Base-by-base conservation (phyloP, 208 protist species). In the Crithidia acanthocephali region DNA sequence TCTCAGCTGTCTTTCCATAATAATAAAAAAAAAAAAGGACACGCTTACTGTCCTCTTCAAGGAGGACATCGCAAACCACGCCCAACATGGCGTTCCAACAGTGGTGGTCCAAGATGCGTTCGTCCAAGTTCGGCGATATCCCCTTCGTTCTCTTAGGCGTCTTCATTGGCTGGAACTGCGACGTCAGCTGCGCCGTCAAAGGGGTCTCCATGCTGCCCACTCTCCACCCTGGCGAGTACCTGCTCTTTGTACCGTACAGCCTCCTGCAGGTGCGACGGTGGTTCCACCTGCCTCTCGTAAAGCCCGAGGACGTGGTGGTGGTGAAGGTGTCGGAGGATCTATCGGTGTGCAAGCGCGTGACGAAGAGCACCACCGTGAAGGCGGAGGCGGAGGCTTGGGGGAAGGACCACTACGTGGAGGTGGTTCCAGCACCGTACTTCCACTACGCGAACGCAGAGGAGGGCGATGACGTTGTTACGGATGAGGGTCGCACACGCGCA, bases 261-360 rank as follows among this genome's bases (percentile, higher is more conserved):
- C 20, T 92, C 0, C 68, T 91, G 18, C 35, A 65, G 27, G 4
- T 80, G 20, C 74, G 79, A 7, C 47, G 37, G 18, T 72, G 80
- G 57, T 77, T 87, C 50, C 23, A 51, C 22, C 33, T 37, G 0
- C 70, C 68, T 0, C 32, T 89, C n/a, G 80, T 90, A 5, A 68
- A 80, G 15, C 65, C 62, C 10, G 76, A 76, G 3, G 85, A 92
- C 69, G 83, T 93, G 2, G 86, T 92, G 7, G 77, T 95, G n/a
- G 51, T 95, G 58, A 85, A 80, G 47, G 86, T 95, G 20, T 76
- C 72, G 20, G 68, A 86, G 13, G 68, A 84, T 35, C 68, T 93
- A 9, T 88, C 81, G 7, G 86, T 95, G 16, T 95, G 91, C 78
- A 95, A 95, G 61, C 81, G 91, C 2, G 87, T 95, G n/a, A 75